Conservation (phyloP, 768 basidiomycete species). For the Suillus alpinus region DNA sequence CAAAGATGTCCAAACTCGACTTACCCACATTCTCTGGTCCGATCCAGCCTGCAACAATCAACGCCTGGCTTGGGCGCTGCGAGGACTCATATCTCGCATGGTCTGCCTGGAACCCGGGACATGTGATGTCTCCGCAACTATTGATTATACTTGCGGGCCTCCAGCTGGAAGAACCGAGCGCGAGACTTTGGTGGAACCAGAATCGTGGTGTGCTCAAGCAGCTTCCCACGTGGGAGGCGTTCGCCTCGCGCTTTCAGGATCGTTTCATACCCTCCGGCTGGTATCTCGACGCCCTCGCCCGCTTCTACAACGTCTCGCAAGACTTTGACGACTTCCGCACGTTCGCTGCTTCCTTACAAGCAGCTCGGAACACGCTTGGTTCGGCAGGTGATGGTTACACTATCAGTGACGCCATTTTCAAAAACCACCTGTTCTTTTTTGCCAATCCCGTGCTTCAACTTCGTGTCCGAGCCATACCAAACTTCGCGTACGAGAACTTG, state of each 20-base stretch:
- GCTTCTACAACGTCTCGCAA: background rate
- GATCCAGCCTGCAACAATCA: background rate
- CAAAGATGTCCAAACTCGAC: background rate
- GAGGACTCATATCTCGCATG: background rate
- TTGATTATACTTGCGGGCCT: background rate
- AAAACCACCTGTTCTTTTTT: background rate
- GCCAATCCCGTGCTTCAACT: background rate
- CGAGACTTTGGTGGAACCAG: background rate
- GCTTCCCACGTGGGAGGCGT: background rate
- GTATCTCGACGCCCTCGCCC: background rate
- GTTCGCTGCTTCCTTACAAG: background rate
- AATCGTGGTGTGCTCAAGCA: background rate
- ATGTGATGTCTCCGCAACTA: background rate
- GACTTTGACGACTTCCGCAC: background rate
- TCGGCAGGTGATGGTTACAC: background rate
- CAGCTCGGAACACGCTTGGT: background rate
- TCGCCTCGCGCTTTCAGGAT: background rate
- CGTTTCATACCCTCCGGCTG: background rate
- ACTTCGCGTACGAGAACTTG: background rate
- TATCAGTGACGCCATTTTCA: background rate
- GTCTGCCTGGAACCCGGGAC: background rate
- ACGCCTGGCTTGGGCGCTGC: background rate
- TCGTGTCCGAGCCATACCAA: background rate
- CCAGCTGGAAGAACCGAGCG: background rate
- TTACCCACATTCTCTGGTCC: background rate